Evolutionary conservation across 495 filamentous ascomycete genomes (phyloP), one percentile per base, ranked within the genome.

Genomic region (Glutinoglossum americanum): DNA sequence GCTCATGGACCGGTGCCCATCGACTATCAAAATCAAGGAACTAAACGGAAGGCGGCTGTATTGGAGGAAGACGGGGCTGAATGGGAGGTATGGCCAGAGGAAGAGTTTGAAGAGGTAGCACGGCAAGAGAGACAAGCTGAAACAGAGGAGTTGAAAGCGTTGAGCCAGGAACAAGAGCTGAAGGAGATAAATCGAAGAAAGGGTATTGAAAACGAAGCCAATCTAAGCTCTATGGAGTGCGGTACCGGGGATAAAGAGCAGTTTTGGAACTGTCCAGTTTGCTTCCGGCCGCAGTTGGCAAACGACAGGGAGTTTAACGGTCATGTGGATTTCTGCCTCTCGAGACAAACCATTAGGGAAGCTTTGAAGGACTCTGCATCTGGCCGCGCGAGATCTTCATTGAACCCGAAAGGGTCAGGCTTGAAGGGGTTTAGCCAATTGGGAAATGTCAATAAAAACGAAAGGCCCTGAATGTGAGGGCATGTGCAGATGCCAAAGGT

Each of bases 281-380:
- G 92, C 66, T 66, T 66, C 2, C 72, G 80, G 47, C 82, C 84
- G 0, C 87, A 95, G 63, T 58, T 71, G 3, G 80, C 89, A 0
- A 78, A 88, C 60, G 87, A 96, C 65, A 73, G 74, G 39, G 67
- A 66, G 6, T 96, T 99, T 69, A 99, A 99, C 61, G 81, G 83
- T 54, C 93, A 99, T 68, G 84, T 99, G 51, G 93, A 99, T 65
- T 80, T 85, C 23, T 99, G 92, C 69, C 76, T 99, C 8, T 95
- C 89, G 1, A 72, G 80, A 49, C 79, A 83, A 65, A 85, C 86
- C 0, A 98, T 98, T 60, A 82, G 81, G 45, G 86, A 95, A 64
- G 84, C 77, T 0, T 81, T 84, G 7, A 80, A 84, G 57, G 76
- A 75, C 54, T 49, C 44, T n/a, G 27, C 41, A 26, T 32, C 56